phyloP scores from a whole-genome alignment of 1,139 yeast species.

The Yamadazyma sp. region DNA sequence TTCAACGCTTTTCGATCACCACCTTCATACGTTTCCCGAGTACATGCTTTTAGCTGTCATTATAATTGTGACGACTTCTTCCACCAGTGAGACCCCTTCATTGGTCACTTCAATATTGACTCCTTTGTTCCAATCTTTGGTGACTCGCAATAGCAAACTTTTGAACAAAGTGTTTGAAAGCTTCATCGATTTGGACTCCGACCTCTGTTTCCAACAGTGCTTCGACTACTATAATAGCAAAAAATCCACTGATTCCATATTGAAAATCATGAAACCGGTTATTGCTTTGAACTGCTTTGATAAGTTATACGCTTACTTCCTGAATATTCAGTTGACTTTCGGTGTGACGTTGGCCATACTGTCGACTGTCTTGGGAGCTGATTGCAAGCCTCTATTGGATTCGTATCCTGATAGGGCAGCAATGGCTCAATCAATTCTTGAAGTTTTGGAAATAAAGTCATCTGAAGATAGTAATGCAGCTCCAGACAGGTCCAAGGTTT shows the following conservation, averaged over 20 bases:
- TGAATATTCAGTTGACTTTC: constrained; percentile 26
- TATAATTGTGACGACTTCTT: constrained; percentile 3
- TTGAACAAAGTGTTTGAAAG: constrained; percentile 32
- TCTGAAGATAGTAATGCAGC: constrained; percentile 28
- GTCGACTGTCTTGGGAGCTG: constrained; percentile 38
- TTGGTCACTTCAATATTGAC: constrained; percentile 40
- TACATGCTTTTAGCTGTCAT: constrained; percentile 42
- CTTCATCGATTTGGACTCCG: constrained; percentile 41
- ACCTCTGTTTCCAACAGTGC: constrained; percentile 37
- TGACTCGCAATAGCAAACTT: constrained; percentile 46
- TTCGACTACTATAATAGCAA: constrained; percentile 39
- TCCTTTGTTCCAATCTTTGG: constrained; percentile 42
- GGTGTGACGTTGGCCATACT: constrained; percentile 37
- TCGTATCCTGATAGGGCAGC: constrained; percentile 26
- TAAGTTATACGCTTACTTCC: constrained; percentile 26
- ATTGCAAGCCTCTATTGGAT: constrained; percentile 40
- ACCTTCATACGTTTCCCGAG: constrained; percentile 52
- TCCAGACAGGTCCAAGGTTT: constrained; percentile 30
- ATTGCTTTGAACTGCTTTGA: constrained; percentile 26
- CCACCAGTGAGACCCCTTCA: constrained; percentile 32
- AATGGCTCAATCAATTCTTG: constrained; percentile 34
- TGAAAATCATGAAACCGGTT: constrained; percentile 26
- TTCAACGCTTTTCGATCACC: constrained; percentile 48
- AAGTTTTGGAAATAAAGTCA: constrained; percentile 39
- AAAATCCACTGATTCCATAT: constrained; percentile 29